Base-by-base conservation (phyloP, 2,329 filamentous ascomycete genomes). In the Ophiocordyceps unilateralis region DNA sequence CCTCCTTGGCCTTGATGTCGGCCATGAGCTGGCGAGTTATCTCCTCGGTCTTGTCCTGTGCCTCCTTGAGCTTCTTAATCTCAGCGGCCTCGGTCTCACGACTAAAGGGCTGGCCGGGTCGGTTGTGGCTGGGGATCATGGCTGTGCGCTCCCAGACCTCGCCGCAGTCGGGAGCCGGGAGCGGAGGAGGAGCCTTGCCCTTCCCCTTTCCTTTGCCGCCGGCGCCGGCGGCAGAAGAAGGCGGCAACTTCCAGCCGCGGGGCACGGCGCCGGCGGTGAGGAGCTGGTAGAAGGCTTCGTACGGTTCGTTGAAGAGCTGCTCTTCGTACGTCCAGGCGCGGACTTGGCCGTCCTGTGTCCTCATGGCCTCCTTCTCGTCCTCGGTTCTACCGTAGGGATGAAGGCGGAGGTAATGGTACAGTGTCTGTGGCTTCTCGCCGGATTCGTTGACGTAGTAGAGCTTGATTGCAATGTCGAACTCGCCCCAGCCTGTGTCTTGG, bases 271-370 rank as follows among this genome's bases (percentile, higher is more conserved):
- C 84, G 6, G 73, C 70, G 2, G 87, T 96, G 47, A 98, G 69
- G 23, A 85, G 69, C 48, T 93, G 85, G 63, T 85, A 95, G 56
- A 98, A 89, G 39, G 83, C 76, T 60, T 94, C 85, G 53, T 87
- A 91, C 0, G 91, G 91, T 61, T 98, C 91, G 64, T 94, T 96
- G 70, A 98, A 98, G 41, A 96, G 74, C 50, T 96, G 82, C 56
- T 94, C 87, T 60, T 98, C 91, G 57, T 95, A 86, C 45, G 78
- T 80, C 72, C 91, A 89, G 41, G 79, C 76, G 26, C 80, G 67
- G 39, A 96, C 78, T 54, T 81, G 70, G 50, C 65, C 75, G 64
- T 64, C 74, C 61, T 66, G 75, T 43, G 56, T 60, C 46, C 70
- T 61, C 74, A 70, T 74, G 47, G 66, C 66, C 51, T 75, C 71